Conservation (phyloP, 306 rosid genomes). For the Pyrus bretschneideri region DNA sequence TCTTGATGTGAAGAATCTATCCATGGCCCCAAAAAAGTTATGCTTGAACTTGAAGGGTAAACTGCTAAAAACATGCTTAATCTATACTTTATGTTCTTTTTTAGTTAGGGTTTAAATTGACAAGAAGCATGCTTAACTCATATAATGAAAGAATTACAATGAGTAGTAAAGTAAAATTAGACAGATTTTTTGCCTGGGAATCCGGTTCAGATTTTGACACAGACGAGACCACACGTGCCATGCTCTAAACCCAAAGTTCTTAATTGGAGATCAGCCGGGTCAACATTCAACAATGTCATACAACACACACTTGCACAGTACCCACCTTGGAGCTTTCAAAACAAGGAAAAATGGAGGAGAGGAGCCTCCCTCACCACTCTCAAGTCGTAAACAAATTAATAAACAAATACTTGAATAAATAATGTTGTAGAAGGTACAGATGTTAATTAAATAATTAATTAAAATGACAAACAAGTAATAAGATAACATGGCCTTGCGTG, state of each 20-base stretch:
- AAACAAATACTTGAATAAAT: no score
- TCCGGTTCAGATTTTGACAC: conserved; percentile 5
- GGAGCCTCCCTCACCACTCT: neutral
- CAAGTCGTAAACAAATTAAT: neutral
- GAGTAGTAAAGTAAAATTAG: neutral
- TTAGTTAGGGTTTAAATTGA: neutral
- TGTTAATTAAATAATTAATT: neutral
- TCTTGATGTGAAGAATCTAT: neutral
- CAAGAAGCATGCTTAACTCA: neutral
- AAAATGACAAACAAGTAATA: conserved; percentile 35
- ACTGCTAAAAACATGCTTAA: neutral
- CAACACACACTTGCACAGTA: neutral
- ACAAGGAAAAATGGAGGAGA: neutral
- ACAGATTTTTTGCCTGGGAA: neutral
- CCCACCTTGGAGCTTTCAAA: neutral
- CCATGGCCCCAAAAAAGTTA: neutral
- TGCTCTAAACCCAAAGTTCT: neutral
- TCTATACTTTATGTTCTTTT: neutral
- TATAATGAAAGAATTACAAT: neutral
- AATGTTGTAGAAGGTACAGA: neutral
- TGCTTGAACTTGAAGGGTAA: neutral
- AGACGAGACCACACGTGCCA: conserved; percentile 29
- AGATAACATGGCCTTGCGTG: conserved; percentile 83
- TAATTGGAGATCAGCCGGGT: neutral
- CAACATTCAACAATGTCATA: conserved; percentile 1